Evolutionary conservation across 495 filamentous ascomycete species (phyloP).

Genomic region (Xylaria telfairii): DNA sequence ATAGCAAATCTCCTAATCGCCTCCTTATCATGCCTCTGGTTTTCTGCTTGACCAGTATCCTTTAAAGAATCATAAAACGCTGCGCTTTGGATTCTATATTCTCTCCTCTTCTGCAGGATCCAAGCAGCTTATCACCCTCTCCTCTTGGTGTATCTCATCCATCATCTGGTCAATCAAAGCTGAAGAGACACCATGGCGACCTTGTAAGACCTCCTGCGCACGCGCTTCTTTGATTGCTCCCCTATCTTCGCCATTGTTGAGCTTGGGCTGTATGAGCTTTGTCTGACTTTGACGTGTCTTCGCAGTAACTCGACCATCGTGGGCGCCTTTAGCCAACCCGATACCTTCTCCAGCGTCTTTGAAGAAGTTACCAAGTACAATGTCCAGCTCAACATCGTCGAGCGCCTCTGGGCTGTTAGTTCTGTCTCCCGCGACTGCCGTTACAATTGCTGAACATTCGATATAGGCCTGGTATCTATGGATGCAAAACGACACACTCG

Average conservation of each 20-base stretch:
- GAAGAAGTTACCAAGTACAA: constrained; percentile 87
- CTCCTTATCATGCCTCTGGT: constrained; percentile 36
- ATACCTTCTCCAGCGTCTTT: constrained; percentile 80
- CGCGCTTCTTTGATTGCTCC: neutral
- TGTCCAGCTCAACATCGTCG: constrained; percentile 81
- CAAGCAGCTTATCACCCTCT: constrained; percentile 8
- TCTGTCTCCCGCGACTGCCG: neutral
- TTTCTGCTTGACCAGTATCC: constrained; percentile 27
- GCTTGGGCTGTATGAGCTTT: neutral
- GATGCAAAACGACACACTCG: constrained; percentile 96
- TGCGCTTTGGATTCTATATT: constrained; percentile 10
- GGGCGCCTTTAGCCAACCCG: constrained; percentile 55
- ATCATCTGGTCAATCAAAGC: constrained; percentile 2
- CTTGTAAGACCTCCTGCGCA: constrained; percentile 40
- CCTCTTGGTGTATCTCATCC: constrained; percentile 8
- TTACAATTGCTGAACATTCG: constrained; percentile 29
- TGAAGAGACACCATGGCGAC: constrained; percentile 44
- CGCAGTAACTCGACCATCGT: constrained; percentile 64
- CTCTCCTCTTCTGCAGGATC: constrained; percentile 24
- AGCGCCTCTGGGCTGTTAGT: constrained; percentile 87
- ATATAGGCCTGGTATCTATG: constrained; percentile 82
- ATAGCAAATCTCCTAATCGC: constrained; percentile 32
- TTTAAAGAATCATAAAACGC: constrained; percentile 31
- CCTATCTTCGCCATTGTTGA: neutral
- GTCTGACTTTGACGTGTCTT: constrained; percentile 29